phyloP scores from a whole-genome alignment of 2,329 filamentous ascomycete species.

The Macroventuria anomochaeta region DNA sequence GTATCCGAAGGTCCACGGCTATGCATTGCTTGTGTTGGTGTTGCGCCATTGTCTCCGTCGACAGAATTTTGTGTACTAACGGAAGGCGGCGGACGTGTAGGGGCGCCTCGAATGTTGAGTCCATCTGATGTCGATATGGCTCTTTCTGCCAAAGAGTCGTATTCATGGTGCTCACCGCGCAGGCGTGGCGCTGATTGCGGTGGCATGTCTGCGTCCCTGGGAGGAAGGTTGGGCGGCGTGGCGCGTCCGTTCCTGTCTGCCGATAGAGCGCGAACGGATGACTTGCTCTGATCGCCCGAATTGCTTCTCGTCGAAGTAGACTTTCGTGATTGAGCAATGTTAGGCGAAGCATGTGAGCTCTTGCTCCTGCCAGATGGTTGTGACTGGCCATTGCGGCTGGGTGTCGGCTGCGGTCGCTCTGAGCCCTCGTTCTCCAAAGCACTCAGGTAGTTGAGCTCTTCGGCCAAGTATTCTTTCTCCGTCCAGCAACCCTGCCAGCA shows the following conservation, averaged over 20 bases:
- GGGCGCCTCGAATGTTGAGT: slow-evolving; percentile 25
- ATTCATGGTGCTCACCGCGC: slow-evolving; percentile 30
- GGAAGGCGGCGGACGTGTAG: slow-evolving; percentile 35
- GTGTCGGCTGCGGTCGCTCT: slow-evolving; percentile 22
- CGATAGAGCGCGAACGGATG: slow-evolving; percentile 38
- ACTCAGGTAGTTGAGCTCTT: slow-evolving; percentile 43
- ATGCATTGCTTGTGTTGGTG: slow-evolving; percentile 45
- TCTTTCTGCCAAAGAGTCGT: slow-evolving; percentile 40
- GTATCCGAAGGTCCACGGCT: slow-evolving; percentile 40
- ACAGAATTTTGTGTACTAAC: slow-evolving; percentile 31
- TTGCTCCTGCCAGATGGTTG: slow-evolving; percentile 35
- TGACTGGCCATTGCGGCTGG: slow-evolving; percentile 36
- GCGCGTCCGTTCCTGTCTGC: slow-evolving; percentile 43
- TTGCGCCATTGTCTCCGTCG: slow-evolving; percentile 42
- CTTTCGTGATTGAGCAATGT: slow-evolving; percentile 35
- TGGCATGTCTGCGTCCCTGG: slow-evolving; percentile 11
- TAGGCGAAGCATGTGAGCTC: slow-evolving; percentile 34
- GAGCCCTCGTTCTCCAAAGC: slow-evolving; percentile 24
- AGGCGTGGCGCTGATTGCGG: slow-evolving; percentile 25
- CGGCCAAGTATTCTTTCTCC: slow-evolving; percentile 70
- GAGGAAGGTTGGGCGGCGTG: slow-evolving; percentile 38
- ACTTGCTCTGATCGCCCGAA: slow-evolving; percentile 40
- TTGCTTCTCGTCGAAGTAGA: slow-evolving; percentile 37
- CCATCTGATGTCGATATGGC: slow-evolving; percentile 40
- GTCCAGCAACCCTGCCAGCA: slow-evolving; percentile 97